Evolutionary conservation across 2,329 filamentous ascomycete genomes (phyloP), one percentile per base, ranked within the genome.

Genomic region (Scedosporium minutisporum): DNA sequence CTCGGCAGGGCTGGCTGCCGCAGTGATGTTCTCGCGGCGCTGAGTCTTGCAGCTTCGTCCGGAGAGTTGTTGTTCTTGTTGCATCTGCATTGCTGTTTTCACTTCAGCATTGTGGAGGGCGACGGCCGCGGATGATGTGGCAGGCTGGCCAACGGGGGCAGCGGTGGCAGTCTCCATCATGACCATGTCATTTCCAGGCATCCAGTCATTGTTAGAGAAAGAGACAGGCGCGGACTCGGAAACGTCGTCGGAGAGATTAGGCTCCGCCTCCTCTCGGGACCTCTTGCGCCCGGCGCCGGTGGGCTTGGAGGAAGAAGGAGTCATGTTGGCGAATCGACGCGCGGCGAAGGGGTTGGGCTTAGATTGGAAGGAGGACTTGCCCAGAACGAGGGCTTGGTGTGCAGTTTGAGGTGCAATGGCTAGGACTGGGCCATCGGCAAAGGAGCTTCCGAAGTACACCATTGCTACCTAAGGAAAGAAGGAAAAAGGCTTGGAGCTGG

Each of bases 161-260:
- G 29, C 27, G 3, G 16, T 21, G 23, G 78, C 80, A 62, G 85
- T 83, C 71, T 89, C 90, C 74, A 90, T 85, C 69, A 90, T 80
- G 3, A 82, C 84, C 87, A 90, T 91, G 66, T 88, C 88, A 62
- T 85, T 84, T 63, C 88, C 88, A 66, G 87, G 89, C 67, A 86
- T 76, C 78, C 87, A 89, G 68, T 87, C 84, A 61, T 85, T 81
- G 71, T 87, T 85, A 18, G 82, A 76, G 69, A 84, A 83, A 10
- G 23, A 21, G 23, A 23, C 18, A 12, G 61, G 69, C 64, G 76
- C 71, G 62, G 75, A 69, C 57, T 77, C 69, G 64, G 78, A 74
- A 63, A 78, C 72, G 72, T 82, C 81, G 69, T 86, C 80, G 67
- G 87, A 83, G 61, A 90, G 84, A 68, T 90, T 89, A 66, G 81